Base-by-base conservation (phyloP, 345 rosid genomes). In the Eutrema yunnanense region DNA sequence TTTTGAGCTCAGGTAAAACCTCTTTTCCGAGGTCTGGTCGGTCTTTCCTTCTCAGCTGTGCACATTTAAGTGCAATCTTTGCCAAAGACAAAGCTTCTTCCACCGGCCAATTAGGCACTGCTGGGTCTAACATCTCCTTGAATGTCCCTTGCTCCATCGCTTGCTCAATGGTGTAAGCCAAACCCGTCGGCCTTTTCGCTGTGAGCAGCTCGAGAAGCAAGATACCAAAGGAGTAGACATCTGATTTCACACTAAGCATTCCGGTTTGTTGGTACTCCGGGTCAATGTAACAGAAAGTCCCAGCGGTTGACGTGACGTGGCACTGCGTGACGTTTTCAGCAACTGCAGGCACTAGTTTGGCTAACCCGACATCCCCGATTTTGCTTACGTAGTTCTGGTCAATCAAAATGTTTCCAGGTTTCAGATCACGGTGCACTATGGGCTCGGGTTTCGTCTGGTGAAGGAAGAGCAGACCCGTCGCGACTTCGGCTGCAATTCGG, bases 181-280 rank as follows among this genome's bases (percentile, higher is more conserved):
- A 79, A 1, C 95, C 98, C 80, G 84, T 87, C 0, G 98, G 95
- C 9, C 82, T 88, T 67, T 74, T 91, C 8, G 86, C 95, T 1
- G 98, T 91, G 64, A 94, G 72, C 8, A 94, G 52, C 57, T 94
- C 97, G 36, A 94, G 89, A 75, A 94, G 88, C 79, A 94, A 67
- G 40, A 94, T 79, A 19, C 98, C 98, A 0, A 94, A 66, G 6
- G 98, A 91, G 82, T 94, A 94, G 1, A 94, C 82, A 49, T 94
- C 98, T 2, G 98, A 94, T 79, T 94, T 89, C 29, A 88, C 92
- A 9, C 96, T 96, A 8, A 94, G 85, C 90, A 89, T 86, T 68
- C 98, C 98, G 0, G 98, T 91, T 80, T 91, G 96, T 62, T 94
- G 98, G 78, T 94, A 94, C 76, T 94, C 98, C 0, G 98, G 98